Evolutionary conservation across 2,329 filamentous ascomycete species (phyloP), one percentile per base, ranked within the genome.

Genomic region (Penicillium corylophilum): DNA sequence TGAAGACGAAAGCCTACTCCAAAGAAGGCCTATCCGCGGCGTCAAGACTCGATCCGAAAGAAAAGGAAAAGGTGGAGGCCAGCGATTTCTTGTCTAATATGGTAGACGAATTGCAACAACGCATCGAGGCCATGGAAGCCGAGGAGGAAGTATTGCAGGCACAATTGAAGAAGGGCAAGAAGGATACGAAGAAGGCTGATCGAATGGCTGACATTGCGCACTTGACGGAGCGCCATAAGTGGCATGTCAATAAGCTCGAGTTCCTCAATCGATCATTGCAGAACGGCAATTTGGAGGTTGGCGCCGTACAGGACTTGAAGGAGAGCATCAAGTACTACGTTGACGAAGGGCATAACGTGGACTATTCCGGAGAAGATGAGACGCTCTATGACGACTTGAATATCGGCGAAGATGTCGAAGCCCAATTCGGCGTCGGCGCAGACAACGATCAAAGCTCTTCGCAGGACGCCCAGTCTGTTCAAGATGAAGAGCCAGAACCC

Each of bases 1-100:
- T 99, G 94, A 99, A 99, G 81, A 99, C 94, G 51, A 99, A 99
- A 75, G 94, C 94, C 55, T 99, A 96, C 76, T 97, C 94, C 56
- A 97, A 99, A 79, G 94, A 97, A 75, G 94, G 94, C 40, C 78
- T 99, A 60, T 94, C 90, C 58, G 89, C 93, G 46, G 90, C 91
- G 23, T 87, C 90, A 45, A 95, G 95, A 74, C 82, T 97, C 59
- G 94, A 99, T 76, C 94, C 94, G n/a, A 95, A 92, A 71, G 94
- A 97, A 73, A 90, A 95, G 72, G 93, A 95, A 71, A 95, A 96
- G 76, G 80, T 89, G 56, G 93, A 97, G 65, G 82, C 89, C 26
- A 84, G 87, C 76, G 88, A 96, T 51, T 97, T 97, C 74, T 78
- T 99, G 41, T 86, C 85, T 56, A 82, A 78, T 51, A 91, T 90